Conservation (phyloP, 495 filamentous ascomycete genomes). For the Gamarada debralockiae region DNA sequence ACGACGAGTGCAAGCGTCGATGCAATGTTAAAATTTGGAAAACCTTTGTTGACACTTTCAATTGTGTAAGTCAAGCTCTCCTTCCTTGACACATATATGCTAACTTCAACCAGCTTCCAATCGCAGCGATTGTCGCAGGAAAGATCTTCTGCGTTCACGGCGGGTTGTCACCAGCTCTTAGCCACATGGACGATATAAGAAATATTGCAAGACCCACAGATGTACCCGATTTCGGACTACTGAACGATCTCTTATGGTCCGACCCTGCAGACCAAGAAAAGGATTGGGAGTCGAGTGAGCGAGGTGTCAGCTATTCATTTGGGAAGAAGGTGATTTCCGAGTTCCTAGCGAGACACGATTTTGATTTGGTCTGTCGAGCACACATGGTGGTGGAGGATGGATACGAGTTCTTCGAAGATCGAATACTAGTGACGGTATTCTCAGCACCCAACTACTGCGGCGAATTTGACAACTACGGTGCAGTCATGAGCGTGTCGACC, state of each 20-base stretch:
- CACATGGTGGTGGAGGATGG: slow-evolving; percentile 99
- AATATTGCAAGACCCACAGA: slow-evolving; percentile 94
- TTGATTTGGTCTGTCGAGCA: slow-evolving; percentile 93
- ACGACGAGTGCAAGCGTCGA: slow-evolving; percentile 97
- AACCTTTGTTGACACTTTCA: slow-evolving; percentile 97
- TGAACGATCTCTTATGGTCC: slow-evolving; percentile 97
- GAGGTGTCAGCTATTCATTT: slow-evolving; percentile 98
- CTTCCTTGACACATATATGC: neutral
- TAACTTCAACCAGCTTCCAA: slow-evolving; percentile 55
- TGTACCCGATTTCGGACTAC: slow-evolving; percentile 92
- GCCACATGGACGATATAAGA: slow-evolving; percentile 98
- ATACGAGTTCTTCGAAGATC: slow-evolving; percentile 97
- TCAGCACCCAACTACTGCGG: slow-evolving; percentile 98
- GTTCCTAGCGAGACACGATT: slow-evolving; percentile 91
- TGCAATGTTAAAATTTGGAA: slow-evolving; percentile 99
- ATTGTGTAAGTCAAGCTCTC: slow-evolving; percentile 43
- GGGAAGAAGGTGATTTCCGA: slow-evolving; percentile 98
- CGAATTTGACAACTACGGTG: slow-evolving; percentile 99
- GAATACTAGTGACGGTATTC: slow-evolving; percentile 94
- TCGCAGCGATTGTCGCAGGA: slow-evolving; percentile 91
- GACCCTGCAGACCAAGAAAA: slow-evolving; percentile 97
- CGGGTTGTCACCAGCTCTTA: slow-evolving; percentile 85
- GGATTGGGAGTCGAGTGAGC: slow-evolving; percentile 97
- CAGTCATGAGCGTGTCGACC: slow-evolving; percentile 94
- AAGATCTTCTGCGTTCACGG: slow-evolving; percentile 99